These are phyloP conservation scores for Somion occarium DNA, from an alignment of 1,284 basidiomycete genomes.

Conservation along the genomic window DNA sequence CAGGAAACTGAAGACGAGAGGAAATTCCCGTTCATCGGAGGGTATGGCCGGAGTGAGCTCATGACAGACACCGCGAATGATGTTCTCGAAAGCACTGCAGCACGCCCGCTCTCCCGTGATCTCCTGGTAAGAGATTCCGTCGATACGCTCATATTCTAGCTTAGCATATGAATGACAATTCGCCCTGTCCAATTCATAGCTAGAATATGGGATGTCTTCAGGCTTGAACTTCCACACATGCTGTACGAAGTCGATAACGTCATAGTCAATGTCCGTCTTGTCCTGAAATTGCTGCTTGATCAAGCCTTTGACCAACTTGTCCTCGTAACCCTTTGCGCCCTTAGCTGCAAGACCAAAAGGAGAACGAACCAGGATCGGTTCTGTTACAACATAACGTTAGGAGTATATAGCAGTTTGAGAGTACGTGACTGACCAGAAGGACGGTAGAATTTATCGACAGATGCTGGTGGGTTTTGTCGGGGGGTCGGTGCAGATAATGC, in stretches of 20 bases:
- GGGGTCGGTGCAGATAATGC: no score
- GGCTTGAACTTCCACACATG: constrained; percentile 1
- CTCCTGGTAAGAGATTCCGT: background rate
- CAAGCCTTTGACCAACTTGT: background rate
- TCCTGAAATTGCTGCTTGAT: background rate
- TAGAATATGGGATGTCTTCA: constrained; percentile 4
- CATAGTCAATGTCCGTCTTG: constrained; percentile 1
- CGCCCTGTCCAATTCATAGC: background rate
- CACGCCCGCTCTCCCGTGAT: background rate
- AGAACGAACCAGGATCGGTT: no score
- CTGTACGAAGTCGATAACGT: constrained; percentile 5
- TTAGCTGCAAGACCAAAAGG: no score
- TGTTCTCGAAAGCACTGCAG: background rate
- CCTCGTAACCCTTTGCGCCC: background rate
- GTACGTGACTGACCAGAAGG: no score
- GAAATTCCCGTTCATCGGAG: background rate
- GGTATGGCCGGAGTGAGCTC: no score
- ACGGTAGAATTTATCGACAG: no score
- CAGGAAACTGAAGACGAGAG: background rate
- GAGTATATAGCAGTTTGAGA: no score
- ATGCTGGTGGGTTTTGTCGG: no score
- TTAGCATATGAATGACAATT: background rate
- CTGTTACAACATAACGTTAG: no score
- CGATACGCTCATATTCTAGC: background rate
- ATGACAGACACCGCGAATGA: background rate